Evolutionary conservation across 148 eudicot species (phyloP).

Genomic region (Limonium bicolor): DNA sequence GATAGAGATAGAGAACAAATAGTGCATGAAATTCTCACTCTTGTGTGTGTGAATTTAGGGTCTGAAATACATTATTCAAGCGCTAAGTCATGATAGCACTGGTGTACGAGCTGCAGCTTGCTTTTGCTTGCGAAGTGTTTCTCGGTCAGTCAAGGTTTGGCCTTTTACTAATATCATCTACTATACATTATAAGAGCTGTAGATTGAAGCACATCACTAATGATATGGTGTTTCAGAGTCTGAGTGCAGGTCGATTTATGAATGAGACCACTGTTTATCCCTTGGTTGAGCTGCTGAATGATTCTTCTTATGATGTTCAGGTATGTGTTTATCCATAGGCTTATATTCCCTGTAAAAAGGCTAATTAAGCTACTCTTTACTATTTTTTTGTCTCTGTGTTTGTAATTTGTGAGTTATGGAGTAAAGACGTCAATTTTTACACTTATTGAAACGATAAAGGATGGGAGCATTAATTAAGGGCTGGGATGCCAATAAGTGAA

Average conservation of each 20-base stretch:
- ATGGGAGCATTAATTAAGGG: too few species aligned
- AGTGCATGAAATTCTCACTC: too few species aligned
- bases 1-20: too few species aligned
- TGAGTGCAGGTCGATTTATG: conserved; percentile 89
- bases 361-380: too few species aligned
- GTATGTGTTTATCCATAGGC: conserved; percentile 17
- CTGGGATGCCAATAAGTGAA: too few species aligned
- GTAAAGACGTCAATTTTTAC: too few species aligned
- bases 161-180: conserved; percentile 2
- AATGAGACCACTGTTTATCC: conserved; percentile 39
- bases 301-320: conserved; percentile 57
- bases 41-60: too few species aligned
- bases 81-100: conserved; percentile 53
- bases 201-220: background rate
- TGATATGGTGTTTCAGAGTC: conserved; percentile 39
- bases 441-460: too few species aligned
- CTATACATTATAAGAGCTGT: too few species aligned
- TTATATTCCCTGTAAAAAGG: background rate
- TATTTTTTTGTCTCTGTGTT: too few species aligned
- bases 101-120: conserved; percentile 85
- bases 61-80: conserved; percentile 38
- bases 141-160: conserved; percentile 92
- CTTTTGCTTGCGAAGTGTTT: conserved; percentile 62
- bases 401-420: too few species aligned
- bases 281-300: conserved; percentile 56